Evolutionary conservation across 805 yeast genomes (phyloP).

Genomic region (Wickerhamomyces sydowiorum): DNA sequence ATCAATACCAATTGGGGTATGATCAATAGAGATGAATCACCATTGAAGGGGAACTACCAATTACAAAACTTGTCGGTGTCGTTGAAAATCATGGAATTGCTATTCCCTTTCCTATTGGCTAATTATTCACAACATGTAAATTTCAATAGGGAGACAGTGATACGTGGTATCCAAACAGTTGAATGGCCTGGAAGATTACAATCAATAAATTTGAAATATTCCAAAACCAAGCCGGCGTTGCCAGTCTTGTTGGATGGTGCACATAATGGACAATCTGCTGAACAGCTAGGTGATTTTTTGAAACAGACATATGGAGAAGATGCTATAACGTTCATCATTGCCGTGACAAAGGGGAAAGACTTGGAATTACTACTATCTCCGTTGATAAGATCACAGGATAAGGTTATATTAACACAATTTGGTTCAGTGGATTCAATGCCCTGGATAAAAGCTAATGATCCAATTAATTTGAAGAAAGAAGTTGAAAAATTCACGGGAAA

Average conservation of each 20-base stretch:
- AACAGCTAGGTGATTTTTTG: constrained; percentile 57
- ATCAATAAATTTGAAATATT: constrained; percentile 25
- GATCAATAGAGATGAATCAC: constrained; percentile 33
- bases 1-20: constrained; percentile 27
- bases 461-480: constrained; percentile 18
- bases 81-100: constrained; percentile 42
- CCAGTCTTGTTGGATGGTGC: constrained; percentile 79
- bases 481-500: constrained; percentile 23
- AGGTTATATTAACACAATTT: constrained; percentile 58
- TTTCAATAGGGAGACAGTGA: constrained; percentile 31
- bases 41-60: constrained; percentile 73
- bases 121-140: constrained; percentile 16
- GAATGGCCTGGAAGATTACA: constrained; percentile 91
- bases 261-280: constrained; percentile 82
- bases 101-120: constrained; percentile 20
- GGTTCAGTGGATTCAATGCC: constrained; percentile 86
- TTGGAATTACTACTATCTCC: constrained; percentile 43
- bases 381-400: constrained; percentile 45
- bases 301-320: constrained; percentile 16
- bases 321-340: constrained; percentile 51
- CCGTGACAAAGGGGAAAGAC: constrained; percentile 71
- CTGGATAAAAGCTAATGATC: constrained; percentile 61
- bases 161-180: constrained; percentile 48
- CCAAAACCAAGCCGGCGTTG: constrained; percentile 18
- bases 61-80: constrained; percentile 65